Evolutionary conservation across 495 filamentous ascomycete species (phyloP).

Genomic region (Parathielavia hyrcaniae): DNA sequence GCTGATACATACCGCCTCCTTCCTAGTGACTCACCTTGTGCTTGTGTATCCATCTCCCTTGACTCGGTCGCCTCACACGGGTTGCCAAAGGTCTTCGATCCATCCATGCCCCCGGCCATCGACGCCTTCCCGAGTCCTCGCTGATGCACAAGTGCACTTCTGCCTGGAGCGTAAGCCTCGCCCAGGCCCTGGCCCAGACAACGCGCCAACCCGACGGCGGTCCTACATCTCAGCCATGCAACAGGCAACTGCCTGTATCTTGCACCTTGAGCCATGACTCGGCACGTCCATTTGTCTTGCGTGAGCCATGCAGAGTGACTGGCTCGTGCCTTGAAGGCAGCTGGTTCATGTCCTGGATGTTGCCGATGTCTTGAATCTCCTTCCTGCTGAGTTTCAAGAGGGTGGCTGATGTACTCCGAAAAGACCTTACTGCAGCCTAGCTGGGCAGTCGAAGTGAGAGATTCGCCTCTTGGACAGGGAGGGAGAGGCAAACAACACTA

Average conservation of each 20-base stretch:
- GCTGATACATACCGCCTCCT: neutral
- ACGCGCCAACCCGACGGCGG: too few relatives aligned
- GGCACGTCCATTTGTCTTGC: neutral
- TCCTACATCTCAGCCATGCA: neutral
- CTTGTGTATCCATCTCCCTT: neutral
- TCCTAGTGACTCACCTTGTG: neutral
- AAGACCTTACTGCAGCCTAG: too few relatives aligned
- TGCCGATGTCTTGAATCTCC: too few relatives aligned
- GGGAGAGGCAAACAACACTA: too few relatives aligned
- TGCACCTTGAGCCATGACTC: neutral
- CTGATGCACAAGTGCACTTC: neutral
- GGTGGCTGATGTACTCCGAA: too few relatives aligned
- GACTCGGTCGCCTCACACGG: neutral
- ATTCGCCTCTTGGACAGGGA: conserved; percentile 5
- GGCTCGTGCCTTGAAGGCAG: neutral
- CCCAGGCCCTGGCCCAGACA: too few relatives aligned
- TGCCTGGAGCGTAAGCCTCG: neutral
- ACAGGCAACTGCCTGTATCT: neutral
- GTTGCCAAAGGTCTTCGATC: neutral
- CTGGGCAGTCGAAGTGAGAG: too few relatives aligned
- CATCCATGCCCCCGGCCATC: neutral
- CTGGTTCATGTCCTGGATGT: too few relatives aligned
- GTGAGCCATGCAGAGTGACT: neutral
- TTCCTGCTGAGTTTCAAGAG: too few relatives aligned
- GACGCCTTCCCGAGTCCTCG: too few relatives aligned